Evolutionary conservation across 192 early-diverging fungal species (phyloP).

Genomic region (Gryganskiella cystojenkinii): DNA sequence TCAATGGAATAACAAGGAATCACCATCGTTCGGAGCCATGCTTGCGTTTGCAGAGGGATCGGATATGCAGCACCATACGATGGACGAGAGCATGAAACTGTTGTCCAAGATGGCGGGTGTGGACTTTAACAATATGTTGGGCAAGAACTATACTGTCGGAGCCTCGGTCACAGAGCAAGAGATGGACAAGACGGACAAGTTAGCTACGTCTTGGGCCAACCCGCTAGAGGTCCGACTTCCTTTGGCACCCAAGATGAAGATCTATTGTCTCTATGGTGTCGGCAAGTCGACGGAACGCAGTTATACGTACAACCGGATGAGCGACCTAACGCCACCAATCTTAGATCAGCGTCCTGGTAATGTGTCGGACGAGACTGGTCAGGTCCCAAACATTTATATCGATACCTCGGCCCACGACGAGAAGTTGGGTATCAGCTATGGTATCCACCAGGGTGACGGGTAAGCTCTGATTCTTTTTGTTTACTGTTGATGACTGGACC

Average conservation of each 20-base stretch:
- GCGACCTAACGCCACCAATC: constrained; percentile 22
- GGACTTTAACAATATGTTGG: constrained; percentile 62
- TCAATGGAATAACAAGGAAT: constrained; percentile 11
- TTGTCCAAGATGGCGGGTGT: constrained; percentile 62
- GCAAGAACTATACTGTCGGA: constrained; percentile 73
- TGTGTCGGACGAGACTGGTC: constrained; percentile 31
- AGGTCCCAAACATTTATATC: constrained; percentile 55
- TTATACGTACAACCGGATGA: constrained; percentile 78
- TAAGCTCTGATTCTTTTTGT: constrained; percentile 37
- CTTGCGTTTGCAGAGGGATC: constrained; percentile 33
- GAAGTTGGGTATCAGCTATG: constrained; percentile 72
- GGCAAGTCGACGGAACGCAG: constrained; percentile 84
- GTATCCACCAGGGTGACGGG: constrained; percentile 76
- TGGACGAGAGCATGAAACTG: constrained; percentile 58
- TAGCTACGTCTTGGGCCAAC: constrained; percentile 81
- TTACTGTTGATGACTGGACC: neutral
- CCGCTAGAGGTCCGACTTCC: constrained; percentile 80
- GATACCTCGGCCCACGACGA: constrained; percentile 65
- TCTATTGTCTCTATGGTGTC: constrained; percentile 87
- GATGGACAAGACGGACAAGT: constrained; percentile 65
- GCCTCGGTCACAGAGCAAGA: constrained; percentile 67
- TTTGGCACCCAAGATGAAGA: constrained; percentile 76
- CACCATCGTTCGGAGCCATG: constrained; percentile 48
- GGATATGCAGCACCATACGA: constrained; percentile 51
- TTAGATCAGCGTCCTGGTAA: constrained; percentile 40